These are phyloP conservation scores for Curvularia sp. DNA, from an alignment of 2,329 filamentous ascomycete species.

Conservation along the genomic window DNA sequence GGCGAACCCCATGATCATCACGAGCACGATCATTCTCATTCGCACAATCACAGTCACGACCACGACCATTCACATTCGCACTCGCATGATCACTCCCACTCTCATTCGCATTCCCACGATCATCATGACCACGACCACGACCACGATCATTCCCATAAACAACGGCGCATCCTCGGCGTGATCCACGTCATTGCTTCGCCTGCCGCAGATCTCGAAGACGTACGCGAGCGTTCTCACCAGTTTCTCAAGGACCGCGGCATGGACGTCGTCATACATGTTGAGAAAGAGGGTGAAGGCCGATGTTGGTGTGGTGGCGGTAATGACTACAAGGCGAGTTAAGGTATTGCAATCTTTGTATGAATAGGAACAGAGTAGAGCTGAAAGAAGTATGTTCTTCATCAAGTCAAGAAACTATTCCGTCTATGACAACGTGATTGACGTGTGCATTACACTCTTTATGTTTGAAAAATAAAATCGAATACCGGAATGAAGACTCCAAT, in stretches of 20 bases:
- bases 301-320: slow-evolving; percentile 67
- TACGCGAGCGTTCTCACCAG: slow-evolving; percentile 75
- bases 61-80: slow-evolving; percentile 37
- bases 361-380: neutral
- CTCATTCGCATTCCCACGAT: slow-evolving; percentile 11
- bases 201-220: slow-evolving; percentile 79
- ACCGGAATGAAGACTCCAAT: too few species aligned
- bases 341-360: neutral
- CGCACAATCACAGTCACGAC: neutral
- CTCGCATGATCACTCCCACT: slow-evolving; percentile 27
- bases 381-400: neutral
- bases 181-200: slow-evolving; percentile 83
- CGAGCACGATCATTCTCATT: slow-evolving; percentile 37
- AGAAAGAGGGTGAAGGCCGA: slow-evolving; percentile 76
- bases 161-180: slow-evolving; percentile 72
- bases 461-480: too few species aligned
- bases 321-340: slow-evolving; percentile 13
- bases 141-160: slow-evolving; percentile 42
- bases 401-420: neutral
- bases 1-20: neutral
- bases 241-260: slow-evolving; percentile 76
- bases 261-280: slow-evolving; percentile 86
- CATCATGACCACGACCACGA: slow-evolving; percentile 44
- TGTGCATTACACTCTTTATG: too few species aligned
- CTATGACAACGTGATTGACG: neutral